phyloP scores from a whole-genome alignment of 768 basidiomycete genomes.

The Suillus lakei region DNA sequence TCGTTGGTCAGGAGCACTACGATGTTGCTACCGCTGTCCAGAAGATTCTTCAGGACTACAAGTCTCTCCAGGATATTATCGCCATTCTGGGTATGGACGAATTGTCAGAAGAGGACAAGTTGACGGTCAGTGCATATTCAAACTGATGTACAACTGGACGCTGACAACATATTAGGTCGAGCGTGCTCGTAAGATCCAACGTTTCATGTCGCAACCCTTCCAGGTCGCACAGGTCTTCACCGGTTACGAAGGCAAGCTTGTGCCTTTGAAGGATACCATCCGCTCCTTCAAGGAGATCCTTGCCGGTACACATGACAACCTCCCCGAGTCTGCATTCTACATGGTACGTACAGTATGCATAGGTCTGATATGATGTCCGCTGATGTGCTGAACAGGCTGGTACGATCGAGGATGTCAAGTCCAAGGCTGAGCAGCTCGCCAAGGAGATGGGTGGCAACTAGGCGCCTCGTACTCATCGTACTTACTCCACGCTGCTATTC shows the following conservation, averaged over 20 bases:
- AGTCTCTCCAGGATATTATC: constrained; percentile 98
- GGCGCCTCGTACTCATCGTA: constrained; percentile 18
- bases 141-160: background rate
- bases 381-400: constrained; percentile 55
- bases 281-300: constrained; percentile 99
- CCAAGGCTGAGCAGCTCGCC: constrained; percentile 96
- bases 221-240: constrained; percentile 99
- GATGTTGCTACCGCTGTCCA: constrained; percentile 95
- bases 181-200: constrained; percentile 97
- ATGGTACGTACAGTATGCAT: constrained; percentile 57
- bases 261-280: constrained; percentile 93
- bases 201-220: constrained; percentile 99
- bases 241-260: constrained; percentile 97
- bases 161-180: constrained; percentile 65
- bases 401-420: constrained; percentile 95
- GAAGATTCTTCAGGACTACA: constrained; percentile 97
- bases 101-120: constrained; percentile 99
- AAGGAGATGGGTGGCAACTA: constrained; percentile 80
- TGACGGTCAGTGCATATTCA: constrained; percentile 69
- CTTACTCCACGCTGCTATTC: constrained; percentile 1
- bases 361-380: background rate
- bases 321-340: constrained; percentile 98
- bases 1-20: constrained; percentile 95
- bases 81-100: constrained; percentile 99
- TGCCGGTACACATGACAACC: constrained; percentile 80